Evolutionary conservation across 78 protist species (phyloP).

Genomic region (Dictyostelium firmibasis): DNA sequence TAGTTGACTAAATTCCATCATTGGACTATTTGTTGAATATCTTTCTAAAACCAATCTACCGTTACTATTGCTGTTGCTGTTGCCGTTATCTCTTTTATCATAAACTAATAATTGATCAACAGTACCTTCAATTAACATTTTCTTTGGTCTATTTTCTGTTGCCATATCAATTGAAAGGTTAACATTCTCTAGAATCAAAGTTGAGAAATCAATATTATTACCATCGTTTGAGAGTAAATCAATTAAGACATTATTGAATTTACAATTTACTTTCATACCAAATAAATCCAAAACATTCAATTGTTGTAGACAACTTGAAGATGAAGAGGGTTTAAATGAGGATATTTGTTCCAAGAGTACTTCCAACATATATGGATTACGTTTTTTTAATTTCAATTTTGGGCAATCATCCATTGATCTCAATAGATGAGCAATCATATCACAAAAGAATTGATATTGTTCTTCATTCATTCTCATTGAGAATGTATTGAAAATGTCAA

Average conservation of each 20-base stretch:
- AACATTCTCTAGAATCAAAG: background rate
- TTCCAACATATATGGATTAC: conserved; percentile 17
- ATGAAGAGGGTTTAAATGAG: background rate
- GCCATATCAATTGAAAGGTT: conserved; percentile 20
- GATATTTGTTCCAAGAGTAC: background rate
- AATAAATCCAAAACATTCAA: background rate
- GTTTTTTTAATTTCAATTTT: conserved; percentile 17
- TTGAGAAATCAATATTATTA: background rate
- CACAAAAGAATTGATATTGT: conserved; percentile 26
- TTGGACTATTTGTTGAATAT: background rate
- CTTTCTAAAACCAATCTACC: background rate
- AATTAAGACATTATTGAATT: background rate
- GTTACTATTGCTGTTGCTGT: background rate
- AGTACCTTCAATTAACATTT: conserved; percentile 46
- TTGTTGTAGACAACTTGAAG: background rate
- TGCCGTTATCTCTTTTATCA: background rate
- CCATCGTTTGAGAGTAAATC: background rate
- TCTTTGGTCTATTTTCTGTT: conserved; percentile 34
- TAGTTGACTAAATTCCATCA: conserved; percentile 42
- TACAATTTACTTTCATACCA: conserved; percentile 42
- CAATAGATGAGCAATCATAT: conserved; percentile 54
- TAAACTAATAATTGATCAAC: conserved; percentile 3
- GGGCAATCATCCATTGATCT: conserved; percentile 44
- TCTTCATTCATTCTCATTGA: background rate
- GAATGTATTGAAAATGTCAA: background rate